Conservation (phyloP, 1,139 yeast genomes). For the Candida sojae region DNA sequence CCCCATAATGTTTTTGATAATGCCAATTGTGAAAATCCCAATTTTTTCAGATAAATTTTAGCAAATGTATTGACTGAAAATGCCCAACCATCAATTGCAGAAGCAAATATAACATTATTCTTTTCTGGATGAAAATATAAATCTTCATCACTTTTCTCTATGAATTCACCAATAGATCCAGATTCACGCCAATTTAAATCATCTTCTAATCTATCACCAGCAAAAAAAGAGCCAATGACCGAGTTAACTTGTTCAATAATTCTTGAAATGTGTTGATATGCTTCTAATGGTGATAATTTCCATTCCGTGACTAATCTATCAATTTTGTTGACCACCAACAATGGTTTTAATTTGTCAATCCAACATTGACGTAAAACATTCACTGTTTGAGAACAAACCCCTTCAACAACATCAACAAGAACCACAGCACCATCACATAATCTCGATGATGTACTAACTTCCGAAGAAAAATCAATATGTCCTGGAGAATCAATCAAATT, state of each 20-base stretch:
- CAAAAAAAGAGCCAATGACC: conserved; percentile 88
- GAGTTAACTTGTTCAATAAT: conserved; percentile 93
- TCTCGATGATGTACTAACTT: conserved; percentile 93
- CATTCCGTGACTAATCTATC: conserved; percentile 85
- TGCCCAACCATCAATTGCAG: conserved; percentile 98
- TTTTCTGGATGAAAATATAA: conserved; percentile 86
- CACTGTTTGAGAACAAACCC: conserved; percentile 95
- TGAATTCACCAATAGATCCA: conserved; percentile 56
- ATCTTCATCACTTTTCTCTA: conserved; percentile 80
- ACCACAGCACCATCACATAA: conserved; percentile 97
- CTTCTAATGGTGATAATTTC: conserved; percentile 81
- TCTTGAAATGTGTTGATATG: conserved; percentile 75
- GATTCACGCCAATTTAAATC: conserved; percentile 82
- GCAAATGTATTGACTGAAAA: conserved; percentile 89
- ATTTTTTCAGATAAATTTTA: conserved; percentile 77
- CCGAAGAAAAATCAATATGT: conserved; percentile 95
- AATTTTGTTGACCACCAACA: conserved; percentile 89
- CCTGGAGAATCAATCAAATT: conserved; percentile 98
- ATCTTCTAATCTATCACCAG: conserved; percentile 92
- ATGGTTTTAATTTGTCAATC: conserved; percentile 87
- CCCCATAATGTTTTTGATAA: conserved; percentile 95
- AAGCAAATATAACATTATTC: conserved; percentile 91
- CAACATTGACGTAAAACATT: conserved; percentile 95
- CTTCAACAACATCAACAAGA: conserved; percentile 95
- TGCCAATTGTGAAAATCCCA: conserved; percentile 81